Evolutionary conservation across 768 basidiomycete genomes (phyloP).

Genomic region (Calocera cornea): DNA sequence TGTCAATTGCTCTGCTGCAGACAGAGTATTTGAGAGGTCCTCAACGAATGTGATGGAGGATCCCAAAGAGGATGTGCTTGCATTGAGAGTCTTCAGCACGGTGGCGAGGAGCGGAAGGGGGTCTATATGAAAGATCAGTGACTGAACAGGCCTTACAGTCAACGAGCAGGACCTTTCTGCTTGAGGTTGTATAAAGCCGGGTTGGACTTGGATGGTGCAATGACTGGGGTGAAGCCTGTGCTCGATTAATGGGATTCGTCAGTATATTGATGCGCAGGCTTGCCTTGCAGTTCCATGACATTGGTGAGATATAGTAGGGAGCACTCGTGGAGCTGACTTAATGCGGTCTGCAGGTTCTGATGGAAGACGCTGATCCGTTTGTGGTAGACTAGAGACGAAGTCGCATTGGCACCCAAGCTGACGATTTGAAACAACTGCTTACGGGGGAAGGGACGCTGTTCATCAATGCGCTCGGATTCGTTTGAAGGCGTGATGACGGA

Average conservation of each 20-base stretch:
- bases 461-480: not conserved
- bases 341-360: constrained; percentile 12
- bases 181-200: constrained; percentile 18
- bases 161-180: constrained; percentile 31
- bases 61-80: constrained; percentile 1
- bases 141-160: not conserved
- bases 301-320: constrained; percentile 13
- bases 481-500: not conserved
- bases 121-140: not conserved
- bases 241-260: not conserved
- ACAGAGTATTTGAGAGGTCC: constrained; percentile 55
- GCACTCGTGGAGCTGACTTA: constrained; percentile 14
- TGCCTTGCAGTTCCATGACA: constrained; percentile 13
- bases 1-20: constrained; percentile 53
- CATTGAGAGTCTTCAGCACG: constrained; percentile 12
- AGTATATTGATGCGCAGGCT: not conserved
- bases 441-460: constrained; percentile 13
- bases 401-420: not conserved
- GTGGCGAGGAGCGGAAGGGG: constrained; percentile 7
- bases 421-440: constrained; percentile 12
- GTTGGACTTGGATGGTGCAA: constrained; percentile 11
- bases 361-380: constrained; percentile 12
- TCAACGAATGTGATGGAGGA: constrained; percentile 26
- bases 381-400: not conserved
- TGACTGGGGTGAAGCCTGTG: not conserved